These are phyloP conservation scores for Benincasa hispida DNA, from an alignment of 306 rosid species.

Conservation along the genomic window DNA sequence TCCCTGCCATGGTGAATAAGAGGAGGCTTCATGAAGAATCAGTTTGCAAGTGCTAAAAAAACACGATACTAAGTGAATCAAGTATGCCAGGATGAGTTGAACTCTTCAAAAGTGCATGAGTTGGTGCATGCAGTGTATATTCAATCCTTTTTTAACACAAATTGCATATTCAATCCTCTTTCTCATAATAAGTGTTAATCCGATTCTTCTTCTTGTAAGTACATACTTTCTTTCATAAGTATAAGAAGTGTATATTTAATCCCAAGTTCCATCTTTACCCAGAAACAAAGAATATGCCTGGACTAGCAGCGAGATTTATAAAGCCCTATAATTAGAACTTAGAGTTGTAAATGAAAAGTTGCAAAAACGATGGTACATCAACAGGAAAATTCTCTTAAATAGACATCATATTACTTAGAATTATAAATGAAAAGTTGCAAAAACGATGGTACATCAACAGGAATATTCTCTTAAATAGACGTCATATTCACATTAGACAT, in stretches of 20 bases:
- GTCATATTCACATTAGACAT: not conserved
- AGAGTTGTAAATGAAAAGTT: not conserved
- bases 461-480: not conserved
- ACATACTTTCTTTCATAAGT: not conserved
- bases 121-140: not conserved
- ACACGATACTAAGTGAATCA: not conserved
- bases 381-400: not conserved
- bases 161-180: not conserved
- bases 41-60: not conserved
- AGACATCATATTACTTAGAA: not conserved
- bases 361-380: not conserved
- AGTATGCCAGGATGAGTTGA: not conserved
- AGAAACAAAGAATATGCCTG: not conserved
- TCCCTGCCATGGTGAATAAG: slow-evolving; percentile 34
- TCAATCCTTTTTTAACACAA: not conserved
- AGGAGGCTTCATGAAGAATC: not conserved
- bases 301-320: not conserved
- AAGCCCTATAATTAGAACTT: not conserved
- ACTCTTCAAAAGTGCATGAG: not conserved
- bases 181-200: not conserved
- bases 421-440: too few relatives aligned
- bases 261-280: not conserved
- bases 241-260: not conserved
- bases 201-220: not conserved
- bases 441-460: not conserved